A percentile compares a stretch with the other conserved stretches of the same genome.
phyloP scores from a whole-genome alignment of 129 eudicot species.

The Escallonia rubra region DNA sequence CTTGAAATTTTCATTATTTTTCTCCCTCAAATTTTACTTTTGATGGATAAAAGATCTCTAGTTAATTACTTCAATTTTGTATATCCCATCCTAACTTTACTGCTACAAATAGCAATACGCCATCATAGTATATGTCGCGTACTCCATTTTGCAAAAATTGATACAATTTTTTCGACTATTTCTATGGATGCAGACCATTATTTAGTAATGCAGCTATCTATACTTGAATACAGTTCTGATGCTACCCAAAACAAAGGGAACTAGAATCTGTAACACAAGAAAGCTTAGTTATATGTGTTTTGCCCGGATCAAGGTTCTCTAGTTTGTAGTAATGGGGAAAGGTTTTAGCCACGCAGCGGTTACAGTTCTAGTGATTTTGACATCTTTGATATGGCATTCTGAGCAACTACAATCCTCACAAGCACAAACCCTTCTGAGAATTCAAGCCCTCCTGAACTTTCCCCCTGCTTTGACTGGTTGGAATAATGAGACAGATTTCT shows the following conservation, averaged over 20 bases:
- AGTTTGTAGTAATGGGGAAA: constrained; percentile 31
- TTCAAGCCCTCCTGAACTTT: constrained; percentile 51
- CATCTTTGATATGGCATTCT: constrained; percentile 24
- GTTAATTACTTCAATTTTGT: neutral
- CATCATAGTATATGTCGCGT: neutral
- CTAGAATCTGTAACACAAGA: neutral
- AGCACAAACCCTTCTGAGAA: constrained; percentile 50
- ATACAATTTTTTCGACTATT: neutral
- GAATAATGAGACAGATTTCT: constrained; percentile 61
- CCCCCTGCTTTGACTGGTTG: constrained; percentile 52
- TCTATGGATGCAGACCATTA: neutral
- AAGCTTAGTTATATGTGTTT: neutral
- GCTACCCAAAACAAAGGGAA: neutral
- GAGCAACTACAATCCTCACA: constrained; percentile 52
- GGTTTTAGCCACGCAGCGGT: constrained; percentile 5
- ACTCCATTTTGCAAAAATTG: neutral
- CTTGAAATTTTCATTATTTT: neutral
- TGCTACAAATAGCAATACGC: neutral
- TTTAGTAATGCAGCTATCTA: neutral
- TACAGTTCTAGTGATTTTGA: constrained; percentile 26
- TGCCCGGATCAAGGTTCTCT: constrained; percentile 5
- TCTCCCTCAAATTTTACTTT: neutral
- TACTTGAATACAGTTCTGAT: neutral
- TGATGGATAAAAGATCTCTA: neutral
- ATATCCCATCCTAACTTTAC: neutral